A percentile compares a stretch with the other conserved stretches of the same genome.
phyloP scores from a whole-genome alignment of 2,329 filamentous ascomycete species.

The Aspergillus puulaauensis region DNA sequence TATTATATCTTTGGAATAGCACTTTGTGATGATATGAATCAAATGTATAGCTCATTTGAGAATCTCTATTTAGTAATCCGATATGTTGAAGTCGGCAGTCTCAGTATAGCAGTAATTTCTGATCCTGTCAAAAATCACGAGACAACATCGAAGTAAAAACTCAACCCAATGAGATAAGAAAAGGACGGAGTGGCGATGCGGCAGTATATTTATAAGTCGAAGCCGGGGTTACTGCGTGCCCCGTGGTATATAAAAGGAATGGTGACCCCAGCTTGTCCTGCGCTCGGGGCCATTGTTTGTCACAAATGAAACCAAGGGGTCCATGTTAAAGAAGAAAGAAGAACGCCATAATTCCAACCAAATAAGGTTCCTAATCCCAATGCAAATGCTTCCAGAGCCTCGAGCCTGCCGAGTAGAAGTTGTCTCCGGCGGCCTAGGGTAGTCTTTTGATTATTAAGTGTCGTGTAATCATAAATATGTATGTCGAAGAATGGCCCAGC shows the following conservation, averaged over 20 bases:
- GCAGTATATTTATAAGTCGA: slow-evolving; percentile 9
- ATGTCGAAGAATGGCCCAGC: slow-evolving; percentile 17
- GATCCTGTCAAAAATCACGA: slow-evolving; percentile 2
- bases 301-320: neutral
- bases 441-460: slow-evolving; percentile 11
- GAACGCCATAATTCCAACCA: slow-evolving; percentile 15
- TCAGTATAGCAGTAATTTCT: neutral
- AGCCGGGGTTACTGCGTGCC: slow-evolving; percentile 7
- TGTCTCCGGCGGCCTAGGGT: slow-evolving; percentile 13
- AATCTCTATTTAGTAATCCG: neutral
- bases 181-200: slow-evolving; percentile 5
- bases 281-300: neutral
- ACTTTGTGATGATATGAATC: neutral
- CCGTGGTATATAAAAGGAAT: slow-evolving; percentile 7
- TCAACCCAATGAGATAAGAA: neutral
- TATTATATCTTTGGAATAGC: neutral
- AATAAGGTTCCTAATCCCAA: slow-evolving; percentile 18
- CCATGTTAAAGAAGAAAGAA: slow-evolving; percentile 3
- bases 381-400: slow-evolving; percentile 20
- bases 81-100: slow-evolving; percentile 6
- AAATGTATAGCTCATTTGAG: too few species aligned
- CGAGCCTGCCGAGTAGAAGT: slow-evolving; percentile 21
- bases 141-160: neutral
- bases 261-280: neutral
- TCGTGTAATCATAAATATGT: slow-evolving; percentile 17